Conservation (phyloP, 2,329 filamentous ascomycete genomes). For the Fusarium cyanostomum region DNA sequence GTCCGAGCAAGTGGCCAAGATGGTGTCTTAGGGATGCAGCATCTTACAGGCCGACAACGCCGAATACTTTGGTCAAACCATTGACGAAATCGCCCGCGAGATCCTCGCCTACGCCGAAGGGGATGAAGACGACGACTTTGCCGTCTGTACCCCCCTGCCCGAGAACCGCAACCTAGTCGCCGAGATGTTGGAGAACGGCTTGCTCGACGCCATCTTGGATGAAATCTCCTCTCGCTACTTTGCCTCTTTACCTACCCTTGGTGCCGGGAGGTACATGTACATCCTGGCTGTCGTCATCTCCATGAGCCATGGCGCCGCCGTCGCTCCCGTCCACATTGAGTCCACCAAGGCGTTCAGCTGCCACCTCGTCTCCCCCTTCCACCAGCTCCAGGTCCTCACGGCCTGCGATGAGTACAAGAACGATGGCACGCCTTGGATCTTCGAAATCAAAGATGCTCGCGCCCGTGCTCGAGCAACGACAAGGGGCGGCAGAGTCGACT, state of each 20-base stretch:
- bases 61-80: neutral
- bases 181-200: neutral
- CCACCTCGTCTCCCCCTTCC: neutral
- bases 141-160: neutral
- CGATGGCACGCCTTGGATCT: neutral
- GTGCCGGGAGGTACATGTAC: neutral
- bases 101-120: neutral
- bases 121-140: neutral
- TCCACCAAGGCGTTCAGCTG: neutral
- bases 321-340: neutral
- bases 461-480: neutral
- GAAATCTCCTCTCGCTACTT: neutral
- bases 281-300: neutral
- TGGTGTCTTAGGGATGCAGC: neutral
- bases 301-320: neutral
- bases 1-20: neutral
- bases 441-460: neutral
- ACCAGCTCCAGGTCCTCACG: conserved; percentile 5
- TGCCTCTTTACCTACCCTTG: neutral
- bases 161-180: neutral
- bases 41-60: neutral
- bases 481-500: neutral
- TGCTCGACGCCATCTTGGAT: neutral
- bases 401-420: conserved; percentile 8
- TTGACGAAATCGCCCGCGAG: neutral